phyloP scores from a whole-genome alignment of 2,329 filamentous ascomycete species.

The Pyrenophora graminea region DNA sequence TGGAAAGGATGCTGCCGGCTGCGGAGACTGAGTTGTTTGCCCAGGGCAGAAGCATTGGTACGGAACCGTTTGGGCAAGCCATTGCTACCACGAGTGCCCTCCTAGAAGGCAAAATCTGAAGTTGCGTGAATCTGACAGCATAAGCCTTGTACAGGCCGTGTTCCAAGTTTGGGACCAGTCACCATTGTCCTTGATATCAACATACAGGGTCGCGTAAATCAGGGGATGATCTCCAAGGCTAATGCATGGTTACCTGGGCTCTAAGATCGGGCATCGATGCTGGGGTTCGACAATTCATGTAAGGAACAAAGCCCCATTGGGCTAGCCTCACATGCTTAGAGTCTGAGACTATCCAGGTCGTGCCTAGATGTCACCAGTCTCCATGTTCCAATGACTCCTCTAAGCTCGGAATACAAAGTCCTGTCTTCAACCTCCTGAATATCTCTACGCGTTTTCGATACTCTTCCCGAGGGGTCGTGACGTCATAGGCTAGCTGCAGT shows the following conservation, averaged over 20 bases:
- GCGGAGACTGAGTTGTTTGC: conserved; percentile 22
- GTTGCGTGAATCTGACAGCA: conserved; percentile 1
- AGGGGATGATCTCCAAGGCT: conserved; percentile 11
- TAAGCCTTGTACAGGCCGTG: neutral
- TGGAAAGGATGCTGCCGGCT: conserved; percentile 16
- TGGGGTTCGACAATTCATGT: neutral
- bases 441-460: neutral
- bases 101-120: neutral
- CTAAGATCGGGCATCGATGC: conserved; percentile 12
- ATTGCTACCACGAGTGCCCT: conserved; percentile 8
- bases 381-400: neutral
- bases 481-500: neutral
- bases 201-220: conserved; percentile 7
- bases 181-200: conserved; percentile 8
- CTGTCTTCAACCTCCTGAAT: neutral
- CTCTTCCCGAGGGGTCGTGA: neutral
- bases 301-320: conserved; percentile 7
- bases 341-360: conserved; percentile 1
- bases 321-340: neutral
- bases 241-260: conserved; percentile 14
- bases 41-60: conserved; percentile 23
- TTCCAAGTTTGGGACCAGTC: conserved; percentile 1
- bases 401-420: neutral
- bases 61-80: conserved; percentile 24
- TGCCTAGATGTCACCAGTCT: neutral